Base-by-base conservation (phyloP, 2,329 filamentous ascomycete species). In the Blastomyces gilchristii region DNA sequence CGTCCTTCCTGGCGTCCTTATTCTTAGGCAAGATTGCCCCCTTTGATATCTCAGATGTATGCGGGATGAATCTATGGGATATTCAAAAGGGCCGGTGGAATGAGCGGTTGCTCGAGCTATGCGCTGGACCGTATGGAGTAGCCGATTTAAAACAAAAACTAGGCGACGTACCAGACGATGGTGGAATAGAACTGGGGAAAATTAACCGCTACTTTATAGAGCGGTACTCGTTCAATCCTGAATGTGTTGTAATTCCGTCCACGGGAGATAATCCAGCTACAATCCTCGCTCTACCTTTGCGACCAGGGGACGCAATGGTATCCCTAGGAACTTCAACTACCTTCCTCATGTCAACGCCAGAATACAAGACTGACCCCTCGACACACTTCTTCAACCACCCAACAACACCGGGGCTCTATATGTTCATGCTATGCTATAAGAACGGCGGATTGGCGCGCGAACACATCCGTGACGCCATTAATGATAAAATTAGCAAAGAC, bases 341-440 rank as follows among this genome's bases (percentile, higher is more conserved):
- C 3, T 97, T 97, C 80, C 85, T 99, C 65, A 97, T 97, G 93
- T 91, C 89, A 71, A 97, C 94, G 4, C 87, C 90, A n/a, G 82
- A 85, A 70, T 97, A 96, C 82, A 87, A 87, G 74, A 91, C 94
- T 1, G 88, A 97, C 72, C 89, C 91, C 2, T 85, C 89, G 7
- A 96, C 96, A 72, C 94, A 99, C 79, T 96, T 97, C 81, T 95
- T 97, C 84, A 96, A 97, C 79, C 92, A 97, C 76, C 94, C 94
- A 1, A 94, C 91, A 54, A 96, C 91, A 0, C 80, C 87, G 0
- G 91, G 89, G 0, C 84, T 97, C 65, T 97, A 96, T 83, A 97
- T 99, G 94, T 97, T 99, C 78, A 99, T 99, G 94, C 85, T 99
- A 45, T 99, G 94, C 82, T 99, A 97, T 81, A 97, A 97, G 78